Evolutionary conservation across 257 asterid genomes (phyloP).

Genomic region (Fraxinus excelsior): DNA sequence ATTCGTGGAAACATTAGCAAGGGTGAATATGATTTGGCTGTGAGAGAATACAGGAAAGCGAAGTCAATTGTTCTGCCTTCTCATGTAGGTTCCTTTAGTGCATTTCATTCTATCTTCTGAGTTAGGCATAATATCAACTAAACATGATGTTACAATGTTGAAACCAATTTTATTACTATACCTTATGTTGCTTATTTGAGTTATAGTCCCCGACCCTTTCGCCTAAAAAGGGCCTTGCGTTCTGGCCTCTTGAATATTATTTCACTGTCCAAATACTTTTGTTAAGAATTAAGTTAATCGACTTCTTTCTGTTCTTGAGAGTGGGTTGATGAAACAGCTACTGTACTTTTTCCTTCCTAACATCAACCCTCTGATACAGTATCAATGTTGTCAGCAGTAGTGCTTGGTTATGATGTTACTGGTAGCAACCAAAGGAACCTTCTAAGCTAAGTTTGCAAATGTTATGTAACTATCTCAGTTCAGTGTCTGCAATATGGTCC

Average conservation of each 20-base stretch:
- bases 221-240: not conserved
- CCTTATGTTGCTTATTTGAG: not conserved
- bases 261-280: not conserved
- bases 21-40: slow-evolving; percentile 98
- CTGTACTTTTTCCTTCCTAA: not conserved
- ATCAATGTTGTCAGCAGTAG: not conserved
- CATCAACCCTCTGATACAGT: not conserved
- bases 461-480: not conserved
- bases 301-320: not conserved
- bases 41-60: slow-evolving; percentile 96
- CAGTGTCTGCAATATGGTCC: not conserved
- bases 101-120: not conserved
- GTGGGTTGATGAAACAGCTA: not conserved
- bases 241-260: not conserved
- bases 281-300: not conserved
- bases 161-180: not conserved
- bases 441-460: not conserved
- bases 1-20: slow-evolving; percentile 90
- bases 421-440: not conserved
- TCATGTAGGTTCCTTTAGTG: slow-evolving; percentile 53
- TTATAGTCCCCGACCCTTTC: not conserved
- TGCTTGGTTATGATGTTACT: not conserved
- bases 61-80: slow-evolving; percentile 98
- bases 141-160: not conserved
- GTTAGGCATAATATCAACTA: not conserved